A percentile compares a stretch with the other conserved stretches of the same genome.
Evolutionary conservation across 176 grass and related monocot species (phyloP).

Genomic region (Phoenix roebelenii): DNA sequence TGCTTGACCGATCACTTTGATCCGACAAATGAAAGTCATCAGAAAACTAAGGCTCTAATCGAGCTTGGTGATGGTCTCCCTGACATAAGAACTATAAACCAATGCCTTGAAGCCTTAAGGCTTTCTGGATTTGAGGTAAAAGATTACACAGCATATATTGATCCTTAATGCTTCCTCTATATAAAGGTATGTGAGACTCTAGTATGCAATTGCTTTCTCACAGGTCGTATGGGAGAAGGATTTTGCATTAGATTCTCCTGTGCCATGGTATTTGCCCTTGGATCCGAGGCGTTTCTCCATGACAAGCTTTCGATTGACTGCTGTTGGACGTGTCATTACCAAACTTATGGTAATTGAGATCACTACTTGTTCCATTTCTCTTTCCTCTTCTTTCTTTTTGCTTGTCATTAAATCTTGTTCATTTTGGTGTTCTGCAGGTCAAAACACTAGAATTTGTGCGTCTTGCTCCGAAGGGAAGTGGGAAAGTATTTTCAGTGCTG

Average conservation of each 20-base stretch:
- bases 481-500: slow-evolving; percentile 69
- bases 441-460: slow-evolving; percentile 70
- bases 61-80: slow-evolving; percentile 90
- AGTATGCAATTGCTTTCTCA: slow-evolving; percentile 4
- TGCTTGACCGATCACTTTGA: slow-evolving; percentile 89
- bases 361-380: slow-evolving; percentile 2
- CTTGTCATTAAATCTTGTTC: background rate
- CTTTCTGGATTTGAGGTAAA: slow-evolving; percentile 89
- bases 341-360: slow-evolving; percentile 51
- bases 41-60: slow-evolving; percentile 78
- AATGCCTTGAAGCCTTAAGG: slow-evolving; percentile 89
- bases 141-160: background rate
- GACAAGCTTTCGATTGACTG: slow-evolving; percentile 85
- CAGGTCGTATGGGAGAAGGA: slow-evolving; percentile 92
- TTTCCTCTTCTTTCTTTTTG: slow-evolving; percentile 7
- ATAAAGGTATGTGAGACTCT: too few species aligned
- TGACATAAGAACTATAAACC: slow-evolving; percentile 65
- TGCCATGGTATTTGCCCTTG: slow-evolving; percentile 91
- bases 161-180: too few species aligned
- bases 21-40: slow-evolving; percentile 61
- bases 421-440: slow-evolving; percentile 39
- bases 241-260: slow-evolving; percentile 69
- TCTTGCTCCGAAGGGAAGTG: slow-evolving; percentile 68
- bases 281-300: slow-evolving; percentile 69
- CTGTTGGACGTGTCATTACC: slow-evolving; percentile 66